Conservation (phyloP, 2,329 filamentous ascomycete species). For the Aspergillus fumigatus region DNA sequence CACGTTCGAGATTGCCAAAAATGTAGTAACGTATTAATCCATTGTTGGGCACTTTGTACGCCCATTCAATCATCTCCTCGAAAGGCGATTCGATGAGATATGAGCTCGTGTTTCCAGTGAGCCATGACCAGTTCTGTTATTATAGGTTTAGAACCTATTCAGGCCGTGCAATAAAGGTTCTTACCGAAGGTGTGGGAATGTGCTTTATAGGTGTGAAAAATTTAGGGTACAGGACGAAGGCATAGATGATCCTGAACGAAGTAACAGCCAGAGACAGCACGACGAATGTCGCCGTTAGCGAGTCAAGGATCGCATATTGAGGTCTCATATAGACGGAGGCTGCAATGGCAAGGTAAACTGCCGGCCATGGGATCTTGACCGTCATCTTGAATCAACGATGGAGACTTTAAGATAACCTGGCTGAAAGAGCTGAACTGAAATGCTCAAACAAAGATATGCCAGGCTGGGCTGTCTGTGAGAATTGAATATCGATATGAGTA, state of each 20-base stretch:
- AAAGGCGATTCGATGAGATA: conserved; percentile 40
- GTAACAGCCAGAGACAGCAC: conserved; percentile 20
- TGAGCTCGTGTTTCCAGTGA: conserved; percentile 43
- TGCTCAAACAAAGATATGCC: neutral
- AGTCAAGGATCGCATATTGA: conserved; percentile 24
- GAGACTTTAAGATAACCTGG: neutral
- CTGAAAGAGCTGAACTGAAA: neutral
- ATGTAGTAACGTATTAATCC: conserved; percentile 65
- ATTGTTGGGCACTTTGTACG: conserved; percentile 58
- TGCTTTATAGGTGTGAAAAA: conserved; percentile 56
- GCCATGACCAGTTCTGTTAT: conserved; percentile 35
- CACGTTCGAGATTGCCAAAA: conserved; percentile 58
- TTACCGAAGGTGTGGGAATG: conserved; percentile 51
- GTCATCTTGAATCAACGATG: conserved; percentile 1
- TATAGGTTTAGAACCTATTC: conserved; percentile 5
- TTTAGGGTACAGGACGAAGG: conserved; percentile 52
- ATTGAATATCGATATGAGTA: neutral
- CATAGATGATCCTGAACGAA: conserved; percentile 24
- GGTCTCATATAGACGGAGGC: neutral
- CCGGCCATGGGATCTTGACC: conserved; percentile 3
- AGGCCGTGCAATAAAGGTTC: conserved; percentile 13
- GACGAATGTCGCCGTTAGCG: conserved; percentile 21
- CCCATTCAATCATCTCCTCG: conserved; percentile 44
- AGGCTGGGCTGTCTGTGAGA: neutral
- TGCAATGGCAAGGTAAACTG: conserved; percentile 16